phyloP scores from a whole-genome alignment of 768 basidiomycete species.

The Pilatotrama ljubarskyi region DNA sequence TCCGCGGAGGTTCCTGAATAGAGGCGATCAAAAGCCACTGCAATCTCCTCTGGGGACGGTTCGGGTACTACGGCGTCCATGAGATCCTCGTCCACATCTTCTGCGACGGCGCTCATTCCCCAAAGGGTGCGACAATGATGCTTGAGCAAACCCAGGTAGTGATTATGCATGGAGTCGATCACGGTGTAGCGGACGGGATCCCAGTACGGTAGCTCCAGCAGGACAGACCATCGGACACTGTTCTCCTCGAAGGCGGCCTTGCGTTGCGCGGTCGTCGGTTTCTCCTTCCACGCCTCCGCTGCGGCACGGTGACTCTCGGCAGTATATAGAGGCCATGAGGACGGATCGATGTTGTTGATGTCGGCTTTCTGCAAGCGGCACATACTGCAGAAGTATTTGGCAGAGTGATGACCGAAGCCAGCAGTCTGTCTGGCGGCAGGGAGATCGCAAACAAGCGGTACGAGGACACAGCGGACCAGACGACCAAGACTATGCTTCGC shows the following conservation, averaged over 20 bases:
- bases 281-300: constrained; percentile 25
- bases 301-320: constrained; percentile 20
- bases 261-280: not conserved
- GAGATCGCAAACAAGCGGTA: constrained; percentile 39
- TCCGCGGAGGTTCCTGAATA: too few species aligned
- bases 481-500: constrained; percentile 28
- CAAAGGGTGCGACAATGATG: constrained; percentile 1
- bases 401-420: constrained; percentile 27
- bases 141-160: constrained; percentile 33
- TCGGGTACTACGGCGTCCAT: not conserved
- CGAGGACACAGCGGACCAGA: constrained; percentile 29
- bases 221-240: constrained; percentile 29
- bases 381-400: constrained; percentile 31
- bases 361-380: constrained; percentile 28
- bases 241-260: constrained; percentile 16
- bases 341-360: constrained; percentile 31
- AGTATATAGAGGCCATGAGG: constrained; percentile 26
- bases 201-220: constrained; percentile 43
- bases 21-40: too few species aligned
- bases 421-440: constrained; percentile 34
- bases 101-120: not conserved
- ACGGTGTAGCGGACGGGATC: constrained; percentile 33
- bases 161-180: constrained; percentile 44
- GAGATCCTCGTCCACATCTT: not conserved
- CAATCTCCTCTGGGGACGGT: too few species aligned